Evolutionary conservation across 345 rosid species (phyloP).

Genomic region (Conringia planisiliqua): DNA sequence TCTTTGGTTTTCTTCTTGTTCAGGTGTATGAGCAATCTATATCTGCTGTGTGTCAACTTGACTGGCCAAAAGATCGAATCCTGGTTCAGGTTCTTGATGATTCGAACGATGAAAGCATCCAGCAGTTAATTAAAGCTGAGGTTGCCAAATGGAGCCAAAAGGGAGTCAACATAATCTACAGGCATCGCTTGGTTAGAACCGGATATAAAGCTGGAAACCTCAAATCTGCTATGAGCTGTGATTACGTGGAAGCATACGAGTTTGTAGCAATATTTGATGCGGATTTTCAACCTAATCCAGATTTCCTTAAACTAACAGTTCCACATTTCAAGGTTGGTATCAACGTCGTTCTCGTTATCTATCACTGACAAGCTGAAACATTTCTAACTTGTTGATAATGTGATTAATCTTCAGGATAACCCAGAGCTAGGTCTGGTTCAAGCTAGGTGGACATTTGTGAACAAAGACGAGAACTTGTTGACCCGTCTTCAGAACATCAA

Average conservation of each 20-base stretch:
- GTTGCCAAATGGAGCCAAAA: conserved; percentile 64
- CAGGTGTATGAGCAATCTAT: conserved; percentile 85
- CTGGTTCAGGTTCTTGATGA: conserved; percentile 82
- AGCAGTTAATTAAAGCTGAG: conserved; percentile 56
- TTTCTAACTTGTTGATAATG: not conserved
- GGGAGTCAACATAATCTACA: conserved; percentile 66
- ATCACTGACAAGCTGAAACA: not conserved
- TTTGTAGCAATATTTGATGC: conserved; percentile 88
- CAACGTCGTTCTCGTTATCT: not conserved
- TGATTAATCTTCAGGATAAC: conserved; percentile 44
- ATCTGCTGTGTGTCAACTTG: conserved; percentile 78
- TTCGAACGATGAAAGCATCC: conserved; percentile 69
- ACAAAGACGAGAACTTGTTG: conserved; percentile 78
- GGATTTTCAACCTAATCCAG: conserved; percentile 75
- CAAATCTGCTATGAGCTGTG: conserved; percentile 82
- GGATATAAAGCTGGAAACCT: conserved; percentile 95
- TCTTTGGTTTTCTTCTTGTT: conserved; percentile 15
- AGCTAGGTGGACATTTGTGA: conserved; percentile 81
- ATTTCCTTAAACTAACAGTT: conserved; percentile 65
- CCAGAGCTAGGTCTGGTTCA: conserved; percentile 75
- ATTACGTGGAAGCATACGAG: conserved; percentile 67
- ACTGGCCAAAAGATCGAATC: conserved; percentile 74
- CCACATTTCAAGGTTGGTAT: conserved; percentile 73
- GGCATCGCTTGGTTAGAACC: conserved; percentile 69
- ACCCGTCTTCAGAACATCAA: conserved; percentile 87